A percentile compares a stretch with the other conserved stretches of the same genome.
Evolutionary conservation across 1,284 basidiomycete species (phyloP).

Genomic region (Meripilus lineatus): DNA sequence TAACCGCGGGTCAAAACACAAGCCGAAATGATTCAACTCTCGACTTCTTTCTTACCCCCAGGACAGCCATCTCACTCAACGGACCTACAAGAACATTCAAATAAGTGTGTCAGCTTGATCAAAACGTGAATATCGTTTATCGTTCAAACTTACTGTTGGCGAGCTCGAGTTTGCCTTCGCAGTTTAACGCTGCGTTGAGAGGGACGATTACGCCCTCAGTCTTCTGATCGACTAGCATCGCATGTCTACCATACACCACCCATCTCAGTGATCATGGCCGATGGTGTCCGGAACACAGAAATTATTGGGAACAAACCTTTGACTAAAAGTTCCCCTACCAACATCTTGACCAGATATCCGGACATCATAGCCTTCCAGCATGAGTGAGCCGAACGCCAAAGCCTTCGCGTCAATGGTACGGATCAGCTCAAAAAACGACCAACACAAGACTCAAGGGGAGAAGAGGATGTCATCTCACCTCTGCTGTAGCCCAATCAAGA

Average conservation of each 20-base stretch:
- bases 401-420: constrained; percentile 52
- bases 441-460: constrained; percentile 3
- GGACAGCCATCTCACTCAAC: constrained; percentile 81
- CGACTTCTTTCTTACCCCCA: constrained; percentile 52
- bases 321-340: constrained; percentile 86
- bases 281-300: too few relatives aligned
- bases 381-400: constrained; percentile 79
- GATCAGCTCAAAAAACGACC: constrained; percentile 1
- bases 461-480: constrained; percentile 39
- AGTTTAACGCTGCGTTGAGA: constrained; percentile 62
- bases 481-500: constrained; percentile 85
- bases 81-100: constrained; percentile 49
- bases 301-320: constrained; percentile 44
- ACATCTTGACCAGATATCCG: constrained; percentile 90
- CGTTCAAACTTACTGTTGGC: constrained; percentile 66
- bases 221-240: constrained; percentile 85
- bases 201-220: constrained; percentile 77
- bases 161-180: constrained; percentile 71
- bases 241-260: constrained; percentile 52
- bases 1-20: constrained; percentile 10
- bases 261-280: too few relatives aligned
- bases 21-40: constrained; percentile 4
- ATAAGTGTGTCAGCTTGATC: not conserved
- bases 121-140: not conserved
- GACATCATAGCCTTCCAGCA: constrained; percentile 76